Conservation (phyloP, 108 stramenopile genomes). For the Nannochloropsis gaditana region DNA sequence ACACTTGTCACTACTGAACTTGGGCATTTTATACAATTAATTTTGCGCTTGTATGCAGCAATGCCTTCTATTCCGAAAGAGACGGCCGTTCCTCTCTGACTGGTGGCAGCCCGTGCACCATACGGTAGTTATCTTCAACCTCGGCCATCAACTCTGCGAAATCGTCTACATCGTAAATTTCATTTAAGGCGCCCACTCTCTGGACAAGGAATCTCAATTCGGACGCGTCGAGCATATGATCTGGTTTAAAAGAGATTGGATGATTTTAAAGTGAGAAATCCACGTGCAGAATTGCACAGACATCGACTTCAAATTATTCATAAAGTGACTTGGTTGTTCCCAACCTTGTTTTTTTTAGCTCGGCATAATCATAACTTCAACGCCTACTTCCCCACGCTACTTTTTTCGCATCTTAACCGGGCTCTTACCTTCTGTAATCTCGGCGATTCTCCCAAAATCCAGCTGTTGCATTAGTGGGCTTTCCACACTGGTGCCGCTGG, state of each 20-base stretch:
- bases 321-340: too few species aligned
- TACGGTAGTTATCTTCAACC: not conserved
- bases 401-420: too few species aligned
- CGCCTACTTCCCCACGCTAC: too few species aligned
- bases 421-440: not conserved
- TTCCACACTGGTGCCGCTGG: not conserved
- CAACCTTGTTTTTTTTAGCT: too few species aligned
- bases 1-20: too few species aligned
- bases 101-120: not conserved
- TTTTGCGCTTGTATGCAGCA: too few species aligned
- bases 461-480: not conserved
- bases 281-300: not conserved
- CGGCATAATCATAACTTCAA: too few species aligned
- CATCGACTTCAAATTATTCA: too few species aligned
- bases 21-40: too few species aligned
- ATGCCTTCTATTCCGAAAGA: too few species aligned
- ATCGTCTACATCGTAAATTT: constrained; percentile 4
- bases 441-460: not conserved
- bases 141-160: constrained; percentile 6
- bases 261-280: not conserved
- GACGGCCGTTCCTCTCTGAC: not conserved
- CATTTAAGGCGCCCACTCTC: not conserved
- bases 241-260: not conserved
- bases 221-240: constrained; percentile 17
- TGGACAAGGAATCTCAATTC: not conserved